phyloP scores from a whole-genome alignment of 768 basidiomycete species.

The Leccinellum albellum region DNA sequence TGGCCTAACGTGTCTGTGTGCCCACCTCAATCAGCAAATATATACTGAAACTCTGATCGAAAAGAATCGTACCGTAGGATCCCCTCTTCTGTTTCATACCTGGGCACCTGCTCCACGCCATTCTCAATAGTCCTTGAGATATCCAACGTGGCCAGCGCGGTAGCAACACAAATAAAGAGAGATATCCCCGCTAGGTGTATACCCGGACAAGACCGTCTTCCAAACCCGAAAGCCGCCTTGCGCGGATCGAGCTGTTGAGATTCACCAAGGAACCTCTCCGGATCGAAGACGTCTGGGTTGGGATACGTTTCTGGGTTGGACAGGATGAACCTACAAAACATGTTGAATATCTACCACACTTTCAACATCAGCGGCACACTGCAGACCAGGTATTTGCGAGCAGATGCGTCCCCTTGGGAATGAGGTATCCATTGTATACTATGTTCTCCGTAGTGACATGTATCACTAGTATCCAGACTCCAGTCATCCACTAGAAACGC shows the following conservation, averaged over 20 bases:
- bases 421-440: slow-evolving; percentile 16
- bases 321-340: slow-evolving; percentile 15
- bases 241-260: slow-evolving; percentile 5
- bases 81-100: not conserved
- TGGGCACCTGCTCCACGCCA: not conserved
- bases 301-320: slow-evolving; percentile 8
- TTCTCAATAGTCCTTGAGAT: slow-evolving; percentile 1
- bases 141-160: slow-evolving; percentile 5
- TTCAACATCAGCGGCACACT: too few relatives aligned
- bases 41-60: not conserved
- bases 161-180: slow-evolving; percentile 6
- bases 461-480: not conserved
- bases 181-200: not conserved
- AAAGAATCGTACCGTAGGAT: not conserved
- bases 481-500: not conserved
- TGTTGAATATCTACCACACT: too few relatives aligned
- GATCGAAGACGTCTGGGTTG: slow-evolving; percentile 8
- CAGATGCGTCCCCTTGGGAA: slow-evolving; percentile 15
- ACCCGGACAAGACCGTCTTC: slow-evolving; percentile 10
- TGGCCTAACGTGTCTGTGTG: not conserved
- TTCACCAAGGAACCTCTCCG: slow-evolving; percentile 11
- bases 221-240: slow-evolving; percentile 11
- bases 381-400: slow-evolving; percentile 11
- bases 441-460: slow-evolving; percentile 15
- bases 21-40: not conserved